Evolutionary conservation across 176 grass and related monocot species (phyloP).

Genomic region (Musa troglodytarum): DNA sequence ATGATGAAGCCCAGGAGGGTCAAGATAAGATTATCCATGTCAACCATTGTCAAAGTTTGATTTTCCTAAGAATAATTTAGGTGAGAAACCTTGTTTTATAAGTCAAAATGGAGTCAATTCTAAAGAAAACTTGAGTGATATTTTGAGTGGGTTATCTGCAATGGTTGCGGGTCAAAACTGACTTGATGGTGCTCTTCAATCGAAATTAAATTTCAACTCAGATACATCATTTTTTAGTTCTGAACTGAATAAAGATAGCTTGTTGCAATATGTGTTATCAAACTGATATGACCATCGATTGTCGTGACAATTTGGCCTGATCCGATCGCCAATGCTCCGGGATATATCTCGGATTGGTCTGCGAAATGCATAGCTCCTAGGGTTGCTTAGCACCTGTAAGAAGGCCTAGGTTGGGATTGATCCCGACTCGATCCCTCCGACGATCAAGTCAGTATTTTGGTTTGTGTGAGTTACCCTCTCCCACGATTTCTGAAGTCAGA

Average conservation of each 20-base stretch:
- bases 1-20: conserved; percentile 4
- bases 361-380: too few relatives aligned
- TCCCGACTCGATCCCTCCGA: too few relatives aligned
- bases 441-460: too few relatives aligned
- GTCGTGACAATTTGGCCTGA: too few relatives aligned
- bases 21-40: conserved; percentile 19
- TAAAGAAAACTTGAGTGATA: neutral
- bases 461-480: too few relatives aligned
- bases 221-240: conserved; percentile 64
- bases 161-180: conserved; percentile 1
- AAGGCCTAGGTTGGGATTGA: too few relatives aligned
- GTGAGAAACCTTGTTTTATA: conserved; percentile 20
- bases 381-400: too few relatives aligned
- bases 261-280: conserved; percentile 24
- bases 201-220: conserved; percentile 26
- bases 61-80: conserved; percentile 28
- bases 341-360: too few relatives aligned
- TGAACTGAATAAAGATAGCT: conserved; percentile 36
- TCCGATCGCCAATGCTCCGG: too few relatives aligned
- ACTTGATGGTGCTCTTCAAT: conserved; percentile 18
- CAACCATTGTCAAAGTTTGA: conserved; percentile 19
- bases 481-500: too few relatives aligned
- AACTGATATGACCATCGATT: too few relatives aligned
- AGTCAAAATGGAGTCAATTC: conserved; percentile 20
- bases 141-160: too few relatives aligned